phyloP scores from a whole-genome alignment of 768 basidiomycete species.

The Leccinum truebloodii region DNA sequence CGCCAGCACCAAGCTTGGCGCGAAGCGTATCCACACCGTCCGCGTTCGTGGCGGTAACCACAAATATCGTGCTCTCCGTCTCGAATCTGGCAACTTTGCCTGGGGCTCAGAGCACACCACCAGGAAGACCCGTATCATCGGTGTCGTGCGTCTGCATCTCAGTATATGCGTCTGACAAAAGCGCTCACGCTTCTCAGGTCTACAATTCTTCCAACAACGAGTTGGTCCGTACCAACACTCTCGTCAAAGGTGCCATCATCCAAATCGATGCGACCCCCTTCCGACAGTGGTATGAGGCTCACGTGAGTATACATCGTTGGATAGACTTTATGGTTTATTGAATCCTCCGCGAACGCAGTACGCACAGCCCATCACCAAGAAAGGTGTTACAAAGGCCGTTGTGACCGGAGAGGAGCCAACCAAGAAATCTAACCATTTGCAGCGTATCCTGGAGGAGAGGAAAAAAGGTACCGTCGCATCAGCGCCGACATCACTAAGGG shows the following conservation, averaged over 20 bases:
- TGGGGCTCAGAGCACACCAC: conserved; percentile 97
- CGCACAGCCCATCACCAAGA: conserved; percentile 92
- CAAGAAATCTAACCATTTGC: conserved; percentile 89
- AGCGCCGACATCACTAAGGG: background rate
- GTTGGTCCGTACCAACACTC: conserved; percentile 98
- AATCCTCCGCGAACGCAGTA: conserved; percentile 54
- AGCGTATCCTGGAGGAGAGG: conserved; percentile 83
- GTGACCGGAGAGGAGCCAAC: conserved; percentile 52
- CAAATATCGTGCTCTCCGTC: conserved; percentile 95
- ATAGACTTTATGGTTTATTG: conserved; percentile 3
- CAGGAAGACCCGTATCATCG: conserved; percentile 93
- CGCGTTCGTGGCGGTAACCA: conserved; percentile 94
- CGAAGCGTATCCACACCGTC: conserved; percentile 94
- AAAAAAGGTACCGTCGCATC: conserved; percentile 70
- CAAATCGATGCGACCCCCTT: conserved; percentile 98
- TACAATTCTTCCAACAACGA: conserved; percentile 99
- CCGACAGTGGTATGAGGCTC: conserved; percentile 99
- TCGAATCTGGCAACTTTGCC: conserved; percentile 97
- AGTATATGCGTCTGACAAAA: background rate
- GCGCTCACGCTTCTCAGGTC: conserved; percentile 50
- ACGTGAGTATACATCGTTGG: conserved; percentile 57
- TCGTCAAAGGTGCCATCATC: conserved; percentile 96
- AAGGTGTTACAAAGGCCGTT: conserved; percentile 59
- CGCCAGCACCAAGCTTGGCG: conserved; percentile 94
- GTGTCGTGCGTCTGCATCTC: conserved; percentile 71